Evolutionary conservation across 176 grass and related monocot genomes (phyloP).

Genomic region (Secale cereale): DNA sequence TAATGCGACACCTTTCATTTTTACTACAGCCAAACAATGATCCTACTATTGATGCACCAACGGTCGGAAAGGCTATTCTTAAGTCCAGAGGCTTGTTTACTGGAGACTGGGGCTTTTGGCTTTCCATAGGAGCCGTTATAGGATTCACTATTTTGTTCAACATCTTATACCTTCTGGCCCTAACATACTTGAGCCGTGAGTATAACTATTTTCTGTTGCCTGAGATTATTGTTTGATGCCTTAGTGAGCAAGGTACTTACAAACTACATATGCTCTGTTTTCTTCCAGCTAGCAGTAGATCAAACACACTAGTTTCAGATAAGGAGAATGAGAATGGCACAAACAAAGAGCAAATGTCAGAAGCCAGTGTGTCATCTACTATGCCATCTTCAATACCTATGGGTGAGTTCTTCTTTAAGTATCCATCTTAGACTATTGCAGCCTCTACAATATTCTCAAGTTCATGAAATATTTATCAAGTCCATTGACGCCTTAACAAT

Average conservation of each 20-base stretch:
- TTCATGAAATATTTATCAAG: conserved; percentile 11
- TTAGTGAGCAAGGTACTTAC: not conserved
- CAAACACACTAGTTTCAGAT: conserved; percentile 38
- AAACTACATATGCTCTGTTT: conserved; percentile 3
- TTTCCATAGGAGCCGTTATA: conserved; percentile 61
- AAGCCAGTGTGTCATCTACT: not conserved
- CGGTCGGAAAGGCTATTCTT: conserved; percentile 72
- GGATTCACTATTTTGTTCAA: conserved; percentile 76
- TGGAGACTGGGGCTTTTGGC: conserved; percentile 62
- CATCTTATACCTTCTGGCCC: conserved; percentile 51
- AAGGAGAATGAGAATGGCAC: conserved; percentile 30
- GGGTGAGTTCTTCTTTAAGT: not conserved
- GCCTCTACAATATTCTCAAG: not conserved
- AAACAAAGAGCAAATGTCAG: not conserved
- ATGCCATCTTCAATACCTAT: conserved; percentile 5
- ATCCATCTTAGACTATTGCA: conserved; percentile 9
- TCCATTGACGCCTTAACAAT: not conserved
- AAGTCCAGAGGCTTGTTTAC: conserved; percentile 79
- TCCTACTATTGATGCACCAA: conserved; percentile 49
- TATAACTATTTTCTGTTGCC: not conserved
- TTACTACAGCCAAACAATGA: conserved; percentile 63
- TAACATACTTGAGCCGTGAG: conserved; percentile 78
- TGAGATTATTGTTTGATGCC: not conserved
- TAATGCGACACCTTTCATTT: conserved; percentile 6
- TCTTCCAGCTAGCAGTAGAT: conserved; percentile 43